Evolutionary conservation across 108 stramenopile species (phyloP), one percentile per base, ranked within the genome.

Genomic region (Cylindrotheca closterium): DNA sequence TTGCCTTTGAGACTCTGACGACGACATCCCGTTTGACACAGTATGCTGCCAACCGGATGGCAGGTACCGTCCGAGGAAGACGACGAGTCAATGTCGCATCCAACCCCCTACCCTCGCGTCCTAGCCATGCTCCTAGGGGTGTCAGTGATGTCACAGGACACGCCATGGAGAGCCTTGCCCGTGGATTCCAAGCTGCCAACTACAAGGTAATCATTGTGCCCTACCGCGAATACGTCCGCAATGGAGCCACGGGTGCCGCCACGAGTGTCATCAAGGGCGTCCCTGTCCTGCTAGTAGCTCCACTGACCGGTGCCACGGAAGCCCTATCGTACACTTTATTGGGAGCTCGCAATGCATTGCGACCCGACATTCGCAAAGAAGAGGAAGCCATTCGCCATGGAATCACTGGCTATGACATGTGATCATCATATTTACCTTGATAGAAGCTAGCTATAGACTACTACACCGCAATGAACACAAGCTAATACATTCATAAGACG

Each of bases 361-460:
- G 88, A 47, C 92, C 88, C 5, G 92, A 93, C 58, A 77, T 90
- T 54, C 68, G 86, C 55, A 84, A 77, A 47, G 92, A 93, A 71
- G 87, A 88, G 62, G 88, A 93, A 65, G 82, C 79, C 4, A 67
- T 51, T 5, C 51, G 63, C 51, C 67, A 65, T 48, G 79, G 79
- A 26, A 50, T 64, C 63, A 64, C 63, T 29, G 50, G 51, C 66
- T 58, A 67, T 28, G 66, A 67, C n/a, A 7, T 17, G 4, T 67
- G 47, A 45, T 27, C 29, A 21, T 37, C 3, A 24, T 37, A 24
- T 27, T 2, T 21, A 12, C 52, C 19, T 10, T 53, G 52, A 19
- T 8, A 53, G 19, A 18, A 53, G 21, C 12, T 10, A 8, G 12
- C 52, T 65, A 26, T 55, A 46, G 17, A 12, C 17, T 46, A 46